Evolutionary conservation across 345 rosid species (phyloP), one percentile per base, ranked within the genome.

Genomic region (Aquilaria yunnanensis): DNA sequence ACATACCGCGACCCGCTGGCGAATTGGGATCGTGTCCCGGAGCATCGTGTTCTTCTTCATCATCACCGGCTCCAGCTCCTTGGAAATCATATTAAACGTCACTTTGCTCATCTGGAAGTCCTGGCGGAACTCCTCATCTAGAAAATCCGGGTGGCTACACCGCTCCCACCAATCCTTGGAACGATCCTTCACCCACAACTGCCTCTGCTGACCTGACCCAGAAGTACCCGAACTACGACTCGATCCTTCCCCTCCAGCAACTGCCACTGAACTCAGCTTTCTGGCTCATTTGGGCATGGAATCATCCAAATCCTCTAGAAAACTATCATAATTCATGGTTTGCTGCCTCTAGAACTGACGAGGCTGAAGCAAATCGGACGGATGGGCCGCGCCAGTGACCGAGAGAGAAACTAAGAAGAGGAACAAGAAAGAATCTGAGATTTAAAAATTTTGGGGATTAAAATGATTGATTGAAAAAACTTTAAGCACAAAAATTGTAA

Each of bases 141-240:
- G 83, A 52, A 67, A 82, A 16, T 74, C 83, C 46, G 83, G 80
- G 59, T 63, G 70, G 61, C 54, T 71, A 57, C 81, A 79, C 50
- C 30, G 30, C 45, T 82, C 81, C 86, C 86, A 79, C 86, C 86
- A 82, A 31, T 82, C 83, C 65, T 79, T 82, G 3, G 86, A 77
- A 73, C 86, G 61, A 57, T 77, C 81, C 70, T 82, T 82, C 52
- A 82, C 86, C 86, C 86, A 82, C 45, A 82, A 32, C 68, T 83
- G 68, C 80, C 81, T 62, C 50, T 73, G 78, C 49, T 64, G 82
- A 13, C 66, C 70, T 6, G 67, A 63, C 16, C 66, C 67, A 31
- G 23, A 23, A 23, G 23, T 23, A 23, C 23, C 23, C 23, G 23
- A 23, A 23, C 23, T 23, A 23, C 58, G 29, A 30, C 2, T 10